Percentiles rank a stretch among this genome's conserved stretches.
Evolutionary conservation across 257 asterid genomes (phyloP).

Genomic region (Cinchona pubescens): DNA sequence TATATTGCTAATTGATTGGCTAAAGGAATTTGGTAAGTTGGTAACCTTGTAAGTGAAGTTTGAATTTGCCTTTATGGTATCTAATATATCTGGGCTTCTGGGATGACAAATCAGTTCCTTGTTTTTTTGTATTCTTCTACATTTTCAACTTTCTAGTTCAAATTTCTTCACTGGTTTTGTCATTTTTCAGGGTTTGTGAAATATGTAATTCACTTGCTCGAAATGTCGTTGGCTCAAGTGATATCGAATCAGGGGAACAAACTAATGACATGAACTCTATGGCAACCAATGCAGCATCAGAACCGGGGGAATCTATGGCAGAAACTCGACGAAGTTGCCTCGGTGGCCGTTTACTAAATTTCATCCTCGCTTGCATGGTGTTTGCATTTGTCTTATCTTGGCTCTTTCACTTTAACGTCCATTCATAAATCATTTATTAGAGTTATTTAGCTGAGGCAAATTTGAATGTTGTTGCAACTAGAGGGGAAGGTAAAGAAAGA

Average conservation of each 20-base stretch:
- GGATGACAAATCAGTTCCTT: neutral
- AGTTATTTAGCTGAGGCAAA: neutral
- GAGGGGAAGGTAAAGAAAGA: too few species aligned
- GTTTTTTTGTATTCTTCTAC: neutral
- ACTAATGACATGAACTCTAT: constrained; percentile 27
- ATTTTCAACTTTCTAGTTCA: neutral
- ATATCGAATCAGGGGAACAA: constrained; percentile 45
- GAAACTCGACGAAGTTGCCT: constrained; percentile 50
- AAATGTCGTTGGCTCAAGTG: constrained; percentile 64
- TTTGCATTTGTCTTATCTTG: constrained; percentile 89
- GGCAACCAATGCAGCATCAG: constrained; percentile 28
- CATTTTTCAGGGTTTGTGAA: constrained; percentile 73
- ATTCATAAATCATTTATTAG: constrained; percentile 34
- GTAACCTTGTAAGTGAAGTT: too few species aligned
- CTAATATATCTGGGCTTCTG: too few species aligned
- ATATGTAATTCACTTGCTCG: constrained; percentile 79
- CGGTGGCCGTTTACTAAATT: constrained; percentile 66
- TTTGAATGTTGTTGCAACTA: neutral
- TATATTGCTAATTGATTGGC: too few species aligned
- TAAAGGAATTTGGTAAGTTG: too few species aligned
- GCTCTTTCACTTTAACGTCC: constrained; percentile 87
- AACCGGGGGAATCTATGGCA: constrained; percentile 21
- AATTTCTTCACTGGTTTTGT: neutral
- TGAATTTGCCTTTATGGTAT: too few species aligned
- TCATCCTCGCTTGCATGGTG: constrained; percentile 82